Base-by-base conservation (phyloP, 1,139 yeast genomes). In the Blastobotrys ciferrii region DNA sequence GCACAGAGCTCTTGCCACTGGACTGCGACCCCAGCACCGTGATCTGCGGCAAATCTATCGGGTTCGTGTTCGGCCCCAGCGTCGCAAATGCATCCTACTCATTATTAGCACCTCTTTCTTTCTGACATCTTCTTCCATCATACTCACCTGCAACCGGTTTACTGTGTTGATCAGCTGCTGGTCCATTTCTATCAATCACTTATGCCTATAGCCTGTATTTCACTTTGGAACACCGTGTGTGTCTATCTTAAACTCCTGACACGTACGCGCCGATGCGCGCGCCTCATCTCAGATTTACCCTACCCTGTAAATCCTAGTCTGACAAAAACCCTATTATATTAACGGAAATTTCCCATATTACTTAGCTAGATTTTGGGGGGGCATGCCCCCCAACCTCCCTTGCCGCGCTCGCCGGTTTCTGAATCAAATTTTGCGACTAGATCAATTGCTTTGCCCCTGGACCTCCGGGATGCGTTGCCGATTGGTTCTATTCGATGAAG, bases 1-100 rank as follows among this genome's bases (percentile, higher is more conserved):
- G 75, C 13, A 91, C 97, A 6, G 96, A 89, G 38, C 95, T 86
- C 68, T 91, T 91, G 59, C 97, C 98, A 57, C 92, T 81, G 39
- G 95, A 86, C 68, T 91, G 98, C 2, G 96, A 88, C 40, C 98
- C 97, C 37, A 91, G 96, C 28, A 91, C 98, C 2, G 97, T 89
- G 62, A 91, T 91, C 69, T 91, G 97, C 20, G 98, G 98, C 59
- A 91, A 76, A 69, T 92, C 98, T 18, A 73, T 69, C 11, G 74
- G 72, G 53, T 70, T 66, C 32, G 59, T 53, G 11, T 65, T 63
- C 5, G 71, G 91, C 45, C 98, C 96, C 52, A 92, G 74, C 14
- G 97, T 95, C 6, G 97, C 96, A 66, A 91, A 77, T 4, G 98
- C 98, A 66, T 61, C 98, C 87, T 56, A 52, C 11, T 15, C 45